These are phyloP conservation scores for Starmerella kuoi DNA, from an alignment of 805 yeast species.

Conservation along the genomic window DNA sequence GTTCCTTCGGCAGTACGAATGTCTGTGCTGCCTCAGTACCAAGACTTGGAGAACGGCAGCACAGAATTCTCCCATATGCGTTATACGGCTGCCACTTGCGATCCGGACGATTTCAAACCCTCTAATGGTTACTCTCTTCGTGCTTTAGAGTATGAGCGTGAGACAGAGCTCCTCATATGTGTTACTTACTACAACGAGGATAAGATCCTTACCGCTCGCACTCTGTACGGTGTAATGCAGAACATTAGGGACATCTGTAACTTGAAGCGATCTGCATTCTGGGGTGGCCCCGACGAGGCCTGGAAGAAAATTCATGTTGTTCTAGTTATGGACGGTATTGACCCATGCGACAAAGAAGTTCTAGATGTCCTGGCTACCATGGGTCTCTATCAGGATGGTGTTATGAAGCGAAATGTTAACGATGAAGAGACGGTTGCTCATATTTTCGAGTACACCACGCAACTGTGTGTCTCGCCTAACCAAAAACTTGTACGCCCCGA, in stretches of 20 bases:
- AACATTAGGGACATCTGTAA: slow-evolving; percentile 50
- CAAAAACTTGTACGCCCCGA: slow-evolving; percentile 44
- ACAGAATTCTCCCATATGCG: slow-evolving; percentile 49
- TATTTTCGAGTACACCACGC: slow-evolving; percentile 54
- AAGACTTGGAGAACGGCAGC: slow-evolving; percentile 35
- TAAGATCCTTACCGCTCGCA: slow-evolving; percentile 47
- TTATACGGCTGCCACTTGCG: slow-evolving; percentile 55
- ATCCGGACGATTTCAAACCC: slow-evolving; percentile 50
- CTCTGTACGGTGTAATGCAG: slow-evolving; percentile 52
- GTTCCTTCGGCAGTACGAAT: slow-evolving; percentile 34
- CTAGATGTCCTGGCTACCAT: slow-evolving; percentile 52
- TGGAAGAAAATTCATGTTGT: slow-evolving; percentile 61
- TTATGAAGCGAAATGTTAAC: slow-evolving; percentile 47
- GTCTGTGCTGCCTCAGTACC: slow-evolving; percentile 29
- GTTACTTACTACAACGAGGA: slow-evolving; percentile 60
- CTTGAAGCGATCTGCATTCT: slow-evolving; percentile 34
- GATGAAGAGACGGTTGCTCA: slow-evolving; percentile 53
- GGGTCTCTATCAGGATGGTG: slow-evolving; percentile 56
- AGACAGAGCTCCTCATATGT: slow-evolving; percentile 50
- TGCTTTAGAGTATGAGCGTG: slow-evolving; percentile 44
- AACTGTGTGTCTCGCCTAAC: slow-evolving; percentile 32
- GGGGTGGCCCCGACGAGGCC: slow-evolving; percentile 39
- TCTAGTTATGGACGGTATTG: slow-evolving; percentile 52
- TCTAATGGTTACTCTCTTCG: slow-evolving; percentile 44
- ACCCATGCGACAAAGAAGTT: slow-evolving; percentile 50